These are phyloP conservation scores for Hypoxylon sp. DNA, from an alignment of 2,329 filamentous ascomycete genomes.

Conservation along the genomic window DNA sequence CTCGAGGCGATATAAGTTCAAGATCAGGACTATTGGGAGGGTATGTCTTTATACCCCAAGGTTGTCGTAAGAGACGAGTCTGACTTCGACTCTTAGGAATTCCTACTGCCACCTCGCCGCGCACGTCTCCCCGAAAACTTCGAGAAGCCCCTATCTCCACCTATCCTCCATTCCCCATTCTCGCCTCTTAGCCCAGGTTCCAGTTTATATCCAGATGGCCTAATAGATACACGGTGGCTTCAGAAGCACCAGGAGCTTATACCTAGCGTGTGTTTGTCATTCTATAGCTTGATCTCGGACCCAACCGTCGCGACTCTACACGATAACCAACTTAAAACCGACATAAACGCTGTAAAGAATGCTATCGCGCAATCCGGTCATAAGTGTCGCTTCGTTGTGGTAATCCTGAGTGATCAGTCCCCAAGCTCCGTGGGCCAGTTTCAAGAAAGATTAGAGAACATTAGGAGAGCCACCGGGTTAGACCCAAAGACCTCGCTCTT, in stretches of 20 bases:
- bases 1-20: conserved; percentile 70
- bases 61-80: conserved; percentile 32
- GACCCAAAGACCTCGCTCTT: conserved; percentile 86
- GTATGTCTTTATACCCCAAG: conserved; percentile 67
- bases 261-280: conserved; percentile 83
- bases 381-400: conserved; percentile 81
- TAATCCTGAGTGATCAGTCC: conserved; percentile 80
- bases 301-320: conserved; percentile 79
- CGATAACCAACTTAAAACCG: conserved; percentile 88
- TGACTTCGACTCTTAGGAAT: conserved; percentile 58
- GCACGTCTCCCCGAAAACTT: conserved; percentile 66
- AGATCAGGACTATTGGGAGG: conserved; percentile 81
- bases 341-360: conserved; percentile 82
- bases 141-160: conserved; percentile 61
- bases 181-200: conserved; percentile 90
- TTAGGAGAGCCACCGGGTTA: conserved; percentile 82
- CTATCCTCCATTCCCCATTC: conserved; percentile 87
- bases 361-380: conserved; percentile 77
- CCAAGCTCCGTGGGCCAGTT: conserved; percentile 67
- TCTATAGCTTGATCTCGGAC: conserved; percentile 82
- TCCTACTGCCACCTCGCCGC: conserved; percentile 69
- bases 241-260: conserved; percentile 89
- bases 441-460: conserved; percentile 79
- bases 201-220: conserved; percentile 87
- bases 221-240: conserved; percentile 86